Conservation (phyloP, 768 basidiomycete genomes). For the Lenzites betulinus region DNA sequence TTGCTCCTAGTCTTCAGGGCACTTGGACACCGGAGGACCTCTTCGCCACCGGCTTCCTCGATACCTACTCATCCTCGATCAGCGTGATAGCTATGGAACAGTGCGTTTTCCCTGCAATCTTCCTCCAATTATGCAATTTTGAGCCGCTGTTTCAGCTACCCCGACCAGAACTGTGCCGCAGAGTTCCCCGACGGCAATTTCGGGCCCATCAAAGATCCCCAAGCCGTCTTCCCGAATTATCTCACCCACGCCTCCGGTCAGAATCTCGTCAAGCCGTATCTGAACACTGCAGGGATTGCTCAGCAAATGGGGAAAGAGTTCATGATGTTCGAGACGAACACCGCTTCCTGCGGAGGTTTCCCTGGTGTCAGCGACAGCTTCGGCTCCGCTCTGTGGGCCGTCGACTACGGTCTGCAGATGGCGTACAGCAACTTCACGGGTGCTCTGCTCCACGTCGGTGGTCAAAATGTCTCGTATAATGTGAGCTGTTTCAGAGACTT, state of each 20-base stretch:
- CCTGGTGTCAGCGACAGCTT: constrained; percentile 59
- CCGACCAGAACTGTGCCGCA: constrained; percentile 62
- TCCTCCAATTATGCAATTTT: not conserved
- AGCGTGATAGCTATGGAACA: constrained; percentile 56
- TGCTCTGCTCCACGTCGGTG: constrained; percentile 55
- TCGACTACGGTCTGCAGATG: constrained; percentile 56
- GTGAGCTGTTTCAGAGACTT: constrained; percentile 35
- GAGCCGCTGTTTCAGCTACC: constrained; percentile 45
- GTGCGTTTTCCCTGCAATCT: constrained; percentile 35
- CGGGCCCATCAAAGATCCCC: constrained; percentile 44
- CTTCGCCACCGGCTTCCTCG: constrained; percentile 53
- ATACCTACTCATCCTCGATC: constrained; percentile 43
- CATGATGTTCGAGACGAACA: constrained; percentile 61
- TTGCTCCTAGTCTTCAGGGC: constrained; percentile 64
- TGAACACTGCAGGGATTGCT: constrained; percentile 46
- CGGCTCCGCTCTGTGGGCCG: constrained; percentile 52
- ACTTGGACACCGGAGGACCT: constrained; percentile 54
- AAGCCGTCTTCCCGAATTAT: constrained; percentile 52
- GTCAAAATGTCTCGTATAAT: constrained; percentile 67
- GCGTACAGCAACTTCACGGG: constrained; percentile 49
- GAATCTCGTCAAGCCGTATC: constrained; percentile 53
- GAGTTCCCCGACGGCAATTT: constrained; percentile 39
- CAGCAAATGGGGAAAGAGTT: constrained; percentile 44
- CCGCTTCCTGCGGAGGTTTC: constrained; percentile 53
- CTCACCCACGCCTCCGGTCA: constrained; percentile 60